Evolutionary conservation across 805 yeast genomes (phyloP).

Genomic region (Wickerhamiella azyma): DNA sequence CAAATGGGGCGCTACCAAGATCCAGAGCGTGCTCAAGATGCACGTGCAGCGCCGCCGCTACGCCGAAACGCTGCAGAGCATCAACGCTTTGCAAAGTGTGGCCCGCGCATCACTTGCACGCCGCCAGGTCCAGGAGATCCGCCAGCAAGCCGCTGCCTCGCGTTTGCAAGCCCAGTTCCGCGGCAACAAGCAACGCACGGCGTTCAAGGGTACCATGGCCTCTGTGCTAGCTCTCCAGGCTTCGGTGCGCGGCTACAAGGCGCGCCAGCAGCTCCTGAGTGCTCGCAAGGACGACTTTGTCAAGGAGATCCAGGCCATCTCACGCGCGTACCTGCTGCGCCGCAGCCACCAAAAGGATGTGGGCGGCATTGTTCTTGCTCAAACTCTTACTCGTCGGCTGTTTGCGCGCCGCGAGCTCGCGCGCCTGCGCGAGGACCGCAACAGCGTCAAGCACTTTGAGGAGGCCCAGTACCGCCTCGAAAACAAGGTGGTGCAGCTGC

Average conservation of each 20-base stretch:
- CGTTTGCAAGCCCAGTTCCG: slow-evolving; percentile 52
- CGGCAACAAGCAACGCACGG: slow-evolving; percentile 32
- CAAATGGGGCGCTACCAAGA: slow-evolving; percentile 60
- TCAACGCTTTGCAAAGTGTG: slow-evolving; percentile 44
- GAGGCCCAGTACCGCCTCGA: slow-evolving; percentile 89
- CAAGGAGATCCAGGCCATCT: slow-evolving; percentile 51
- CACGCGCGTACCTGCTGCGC: slow-evolving; percentile 60
- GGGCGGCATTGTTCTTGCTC: slow-evolving; percentile 54
- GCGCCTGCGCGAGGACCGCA: slow-evolving; percentile 69
- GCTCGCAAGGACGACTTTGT: slow-evolving; percentile 52
- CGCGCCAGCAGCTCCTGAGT: slow-evolving; percentile 39
- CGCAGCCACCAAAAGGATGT: slow-evolving; percentile 32
- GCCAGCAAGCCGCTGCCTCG: slow-evolving; percentile 48
- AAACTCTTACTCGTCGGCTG: slow-evolving; percentile 63
- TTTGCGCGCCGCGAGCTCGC: slow-evolving; percentile 54
- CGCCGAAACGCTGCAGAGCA: slow-evolving; percentile 38
- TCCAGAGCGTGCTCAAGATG: slow-evolving; percentile 72
- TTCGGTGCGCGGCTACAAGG: slow-evolving; percentile 34
- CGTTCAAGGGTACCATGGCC: slow-evolving; percentile 36
- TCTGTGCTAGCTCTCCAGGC: slow-evolving; percentile 50
- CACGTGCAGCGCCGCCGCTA: slow-evolving; percentile 49
- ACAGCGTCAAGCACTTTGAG: slow-evolving; percentile 75
- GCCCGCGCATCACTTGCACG: slow-evolving; percentile 54
- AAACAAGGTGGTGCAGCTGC: slow-evolving; percentile 92
- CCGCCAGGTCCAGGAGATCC: slow-evolving; percentile 34